phyloP scores from a whole-genome alignment of 805 yeast species.

The Cyberlindnera amylophila region DNA sequence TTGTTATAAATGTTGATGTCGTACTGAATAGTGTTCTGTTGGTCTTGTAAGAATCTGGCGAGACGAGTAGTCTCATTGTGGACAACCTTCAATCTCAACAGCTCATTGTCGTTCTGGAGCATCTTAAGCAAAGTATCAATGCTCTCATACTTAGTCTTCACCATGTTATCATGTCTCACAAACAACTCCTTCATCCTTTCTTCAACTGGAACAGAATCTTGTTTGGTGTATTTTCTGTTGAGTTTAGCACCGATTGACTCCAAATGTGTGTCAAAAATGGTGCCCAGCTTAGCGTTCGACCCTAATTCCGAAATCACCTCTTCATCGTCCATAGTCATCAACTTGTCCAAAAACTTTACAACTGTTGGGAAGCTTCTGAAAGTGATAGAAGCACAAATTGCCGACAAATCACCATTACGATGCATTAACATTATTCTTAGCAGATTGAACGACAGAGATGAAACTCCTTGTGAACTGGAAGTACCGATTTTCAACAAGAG shows the following conservation, averaged over 20 bases:
- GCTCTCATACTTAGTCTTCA: constrained; percentile 25
- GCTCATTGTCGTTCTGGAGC: constrained; percentile 20
- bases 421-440: constrained; percentile 32
- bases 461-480: constrained; percentile 3
- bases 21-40: constrained; percentile 52
- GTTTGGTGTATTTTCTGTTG: constrained; percentile 21
- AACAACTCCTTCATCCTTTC: constrained; percentile 13
- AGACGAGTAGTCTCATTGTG: constrained; percentile 45
- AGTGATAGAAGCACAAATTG: constrained; percentile 27
- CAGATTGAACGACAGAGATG: constrained; percentile 28
- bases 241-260: constrained; percentile 24
- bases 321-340: constrained; percentile 28
- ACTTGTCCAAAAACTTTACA: constrained; percentile 22
- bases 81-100: constrained; percentile 19
- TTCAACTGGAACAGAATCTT: constrained; percentile 14
- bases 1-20: constrained; percentile 45
- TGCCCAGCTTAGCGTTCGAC: constrained; percentile 16
- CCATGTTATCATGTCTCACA: constrained; percentile 16
- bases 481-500: constrained; percentile 22
- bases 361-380: constrained; percentile 21
- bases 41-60: constrained; percentile 59
- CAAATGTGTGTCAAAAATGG: constrained; percentile 21
- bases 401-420: constrained; percentile 27
- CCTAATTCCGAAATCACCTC: constrained; percentile 21
- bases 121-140: constrained; percentile 17